Evolutionary conservation across 192 early-diverging fungal genomes (phyloP).

Genomic region (Gaertneriomyces sp.): DNA sequence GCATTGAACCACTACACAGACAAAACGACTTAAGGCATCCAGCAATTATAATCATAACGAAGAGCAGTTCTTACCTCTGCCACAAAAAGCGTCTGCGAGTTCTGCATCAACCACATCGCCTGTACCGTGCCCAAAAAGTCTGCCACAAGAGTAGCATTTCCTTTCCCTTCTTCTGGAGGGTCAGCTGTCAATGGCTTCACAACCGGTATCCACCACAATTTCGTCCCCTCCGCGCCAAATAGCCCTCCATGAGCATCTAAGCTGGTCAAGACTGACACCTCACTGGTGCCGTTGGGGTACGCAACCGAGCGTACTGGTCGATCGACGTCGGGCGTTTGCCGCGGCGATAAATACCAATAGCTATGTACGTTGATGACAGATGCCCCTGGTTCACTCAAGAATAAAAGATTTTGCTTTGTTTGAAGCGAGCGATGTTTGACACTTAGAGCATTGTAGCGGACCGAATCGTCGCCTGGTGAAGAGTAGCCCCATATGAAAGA

Average conservation of each 20-base stretch:
- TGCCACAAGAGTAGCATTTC: conserved; percentile 1
- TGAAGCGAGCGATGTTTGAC: conserved; percentile 22
- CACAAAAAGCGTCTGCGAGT: conserved; percentile 16
- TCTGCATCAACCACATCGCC: conserved; percentile 20
- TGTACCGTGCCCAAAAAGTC: conserved; percentile 14
- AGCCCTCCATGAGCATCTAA: conserved; percentile 23
- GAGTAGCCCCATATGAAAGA: conserved; percentile 14
- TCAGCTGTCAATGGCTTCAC: conserved; percentile 15
- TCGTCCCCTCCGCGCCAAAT: conserved; percentile 1
- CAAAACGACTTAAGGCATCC: background rate
- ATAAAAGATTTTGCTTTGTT: conserved; percentile 19
- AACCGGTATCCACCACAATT: conserved; percentile 25
- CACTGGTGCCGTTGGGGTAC: conserved; percentile 16
- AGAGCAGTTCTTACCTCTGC: conserved; percentile 7
- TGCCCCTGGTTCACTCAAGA: conserved; percentile 5
- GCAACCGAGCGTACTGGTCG: conserved; percentile 10
- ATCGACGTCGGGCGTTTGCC: conserved; percentile 11
- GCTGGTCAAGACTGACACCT: background rate
- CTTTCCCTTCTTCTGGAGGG: conserved; percentile 5
- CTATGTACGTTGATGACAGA: conserved; percentile 4
- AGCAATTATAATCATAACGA: background rate
- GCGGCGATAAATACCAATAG: conserved; percentile 19
- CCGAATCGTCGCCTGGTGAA: background rate
- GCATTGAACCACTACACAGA: conserved; percentile 19
- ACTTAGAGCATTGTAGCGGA: conserved; percentile 17